These are phyloP conservation scores for Citrullus mucosospermus DNA, from an alignment of 306 rosid genomes.

Conservation along the genomic window DNA sequence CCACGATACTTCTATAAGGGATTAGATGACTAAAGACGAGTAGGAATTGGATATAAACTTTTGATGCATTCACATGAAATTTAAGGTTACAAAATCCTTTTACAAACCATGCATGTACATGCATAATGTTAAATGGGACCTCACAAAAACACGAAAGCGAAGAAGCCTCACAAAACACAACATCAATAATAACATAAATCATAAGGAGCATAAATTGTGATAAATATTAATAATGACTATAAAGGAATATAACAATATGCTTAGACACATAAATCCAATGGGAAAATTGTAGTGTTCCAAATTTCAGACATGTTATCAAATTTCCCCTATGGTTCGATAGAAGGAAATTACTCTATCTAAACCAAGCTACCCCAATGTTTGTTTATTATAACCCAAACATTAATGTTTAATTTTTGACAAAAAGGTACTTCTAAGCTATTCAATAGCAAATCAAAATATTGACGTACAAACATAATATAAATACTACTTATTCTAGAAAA, in stretches of 20 bases:
- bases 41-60: background rate
- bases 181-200: background rate
- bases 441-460: background rate
- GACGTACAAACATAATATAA: background rate
- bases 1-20: background rate
- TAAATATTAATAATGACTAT: background rate
- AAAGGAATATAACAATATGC: background rate
- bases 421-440: background rate
- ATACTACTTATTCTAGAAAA: background rate
- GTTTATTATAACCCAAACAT: background rate
- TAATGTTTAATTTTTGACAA: background rate
- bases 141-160: background rate
- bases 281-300: background rate
- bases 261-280: background rate
- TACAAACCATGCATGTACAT: background rate
- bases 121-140: background rate
- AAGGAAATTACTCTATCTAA: background rate
- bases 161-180: background rate
- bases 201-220: background rate
- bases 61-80: background rate
- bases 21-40: background rate
- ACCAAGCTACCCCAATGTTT: background rate
- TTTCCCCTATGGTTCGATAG: background rate
- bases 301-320: background rate
- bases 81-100: background rate